phyloP scores from a whole-genome alignment of 2,329 filamentous ascomycete species.

The Botrytis fabae region DNA sequence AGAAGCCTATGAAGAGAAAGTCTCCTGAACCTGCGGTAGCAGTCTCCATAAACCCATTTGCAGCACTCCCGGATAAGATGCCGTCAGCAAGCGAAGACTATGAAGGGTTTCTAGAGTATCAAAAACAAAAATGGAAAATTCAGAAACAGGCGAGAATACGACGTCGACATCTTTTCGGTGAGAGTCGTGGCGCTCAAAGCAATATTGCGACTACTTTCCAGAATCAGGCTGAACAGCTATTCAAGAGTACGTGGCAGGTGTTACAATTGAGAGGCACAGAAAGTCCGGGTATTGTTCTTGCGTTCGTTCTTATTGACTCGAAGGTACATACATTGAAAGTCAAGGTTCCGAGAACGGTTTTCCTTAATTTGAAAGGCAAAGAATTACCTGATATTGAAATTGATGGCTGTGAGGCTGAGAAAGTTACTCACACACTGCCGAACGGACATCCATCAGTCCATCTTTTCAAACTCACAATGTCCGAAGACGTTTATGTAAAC shows the following conservation, averaged over 20 bases:
- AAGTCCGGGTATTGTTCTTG: conserved; percentile 80
- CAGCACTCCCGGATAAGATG: conserved; percentile 78
- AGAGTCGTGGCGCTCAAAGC: conserved; percentile 68
- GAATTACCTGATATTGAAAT: conserved; percentile 88
- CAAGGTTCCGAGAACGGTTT: conserved; percentile 84
- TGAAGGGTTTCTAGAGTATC: conserved; percentile 81
- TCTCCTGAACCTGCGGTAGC: conserved; percentile 63
- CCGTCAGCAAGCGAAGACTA: conserved; percentile 86
- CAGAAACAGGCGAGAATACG: conserved; percentile 87
- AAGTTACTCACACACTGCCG: conserved; percentile 88
- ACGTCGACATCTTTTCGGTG: conserved; percentile 88
- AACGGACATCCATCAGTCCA: conserved; percentile 94
- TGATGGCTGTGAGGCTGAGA: conserved; percentile 82
- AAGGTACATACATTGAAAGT: conserved; percentile 88
- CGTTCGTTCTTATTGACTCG: conserved; percentile 88
- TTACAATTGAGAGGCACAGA: conserved; percentile 83
- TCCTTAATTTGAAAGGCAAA: conserved; percentile 84
- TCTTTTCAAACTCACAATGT: conserved; percentile 89
- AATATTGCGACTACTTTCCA: conserved; percentile 74
- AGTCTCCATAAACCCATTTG: conserved; percentile 74
- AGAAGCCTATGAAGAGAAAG: conserved; percentile 69
- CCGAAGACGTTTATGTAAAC: conserved; percentile 82
- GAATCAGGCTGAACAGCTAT: conserved; percentile 87
- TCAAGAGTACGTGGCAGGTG: conserved; percentile 92
- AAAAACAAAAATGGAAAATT: conserved; percentile 98